Evolutionary conservation across 768 basidiomycete genomes (phyloP), one percentile per base, ranked within the genome.

Genomic region (Auriscalpium microsporum): DNA sequence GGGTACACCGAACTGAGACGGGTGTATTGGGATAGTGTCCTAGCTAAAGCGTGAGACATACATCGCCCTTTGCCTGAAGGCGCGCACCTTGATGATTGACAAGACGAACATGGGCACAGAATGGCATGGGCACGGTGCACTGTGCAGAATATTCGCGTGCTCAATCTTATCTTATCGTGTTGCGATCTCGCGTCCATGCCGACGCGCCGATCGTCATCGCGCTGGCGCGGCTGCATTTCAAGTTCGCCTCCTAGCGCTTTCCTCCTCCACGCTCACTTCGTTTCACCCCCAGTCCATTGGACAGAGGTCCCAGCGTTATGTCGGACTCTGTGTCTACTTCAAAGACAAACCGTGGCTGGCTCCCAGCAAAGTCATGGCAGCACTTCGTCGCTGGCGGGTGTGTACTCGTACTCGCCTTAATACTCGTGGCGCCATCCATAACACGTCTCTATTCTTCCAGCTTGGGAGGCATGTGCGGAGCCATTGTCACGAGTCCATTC

Each of bases 401-500:
- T 67, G 88, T 74, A 10, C 4, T 28, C 28, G 28, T 28, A 4
- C 28, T 28, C 7, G 4, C 28, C 28, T 28, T 17, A 19, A 16
- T 44, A 37, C 13, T 37, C 35, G 28, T 33, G 23, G 9, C 1
- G 10, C 11, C 10, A 37, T 17, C 37, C 13, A 51, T 11, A 2
- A 50, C 42, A 40, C 3, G 33, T 37, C 17, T 53, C 46, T 33
- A 58, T 56, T n/a, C 58, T 10, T 51, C 16, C 54, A 97, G 95
- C 19, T 74, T 97, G 16, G 96, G 95, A 23, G 96, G 94, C 42
- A 95, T 98, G 94, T 91, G 91, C 65, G 96, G 95, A 36, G 94
- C 94, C 16, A 87, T 96, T 56, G 86, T 97, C 3, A 99, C 96
- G 0, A 93, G 92, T 45, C 95, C 96, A 0, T 95, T 99, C 64